Evolutionary conservation across 352 stramenopile genomes (phyloP).

Genomic region (Elongisporangium anandrum): DNA sequence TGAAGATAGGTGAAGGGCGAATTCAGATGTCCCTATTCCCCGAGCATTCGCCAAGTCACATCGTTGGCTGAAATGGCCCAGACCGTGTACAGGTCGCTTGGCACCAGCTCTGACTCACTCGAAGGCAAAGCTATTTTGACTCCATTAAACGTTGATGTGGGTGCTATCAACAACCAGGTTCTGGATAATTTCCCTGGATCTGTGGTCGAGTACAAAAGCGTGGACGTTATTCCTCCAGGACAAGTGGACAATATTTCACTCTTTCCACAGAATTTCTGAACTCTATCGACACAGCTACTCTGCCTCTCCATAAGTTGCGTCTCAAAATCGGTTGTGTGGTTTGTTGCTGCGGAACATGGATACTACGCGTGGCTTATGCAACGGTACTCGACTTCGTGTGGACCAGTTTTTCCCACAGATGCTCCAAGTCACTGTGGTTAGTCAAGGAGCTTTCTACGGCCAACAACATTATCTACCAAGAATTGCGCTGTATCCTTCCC

Average conservation of each 20-base stretch:
- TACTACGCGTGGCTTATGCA: conserved; percentile 13
- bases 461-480: conserved; percentile 8
- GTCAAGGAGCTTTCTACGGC: conserved; percentile 1
- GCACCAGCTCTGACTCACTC: background rate
- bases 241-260: conserved; percentile 6
- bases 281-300: conserved; percentile 7
- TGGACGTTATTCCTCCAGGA: background rate
- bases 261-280: conserved; percentile 12
- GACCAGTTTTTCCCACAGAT: conserved; percentile 6
- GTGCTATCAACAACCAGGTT: background rate
- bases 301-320: conserved; percentile 13
- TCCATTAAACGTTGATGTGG: background rate
- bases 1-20: too few species aligned
- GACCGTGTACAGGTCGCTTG: too few species aligned
- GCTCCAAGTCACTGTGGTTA: conserved; percentile 5
- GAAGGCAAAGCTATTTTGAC: conserved; percentile 1
- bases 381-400: conserved; percentile 11
- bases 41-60: too few species aligned
- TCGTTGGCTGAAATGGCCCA: too few species aligned
- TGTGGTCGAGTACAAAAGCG: background rate
- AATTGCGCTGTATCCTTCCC: conserved; percentile 13
- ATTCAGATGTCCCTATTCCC: too few species aligned
- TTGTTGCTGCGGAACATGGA: conserved; percentile 16
- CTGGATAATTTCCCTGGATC: background rate
- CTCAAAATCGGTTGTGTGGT: conserved; percentile 12